These are phyloP conservation scores for Torulaspora quercuum DNA, from an alignment of 805 yeast genomes.

Conservation along the genomic window DNA sequence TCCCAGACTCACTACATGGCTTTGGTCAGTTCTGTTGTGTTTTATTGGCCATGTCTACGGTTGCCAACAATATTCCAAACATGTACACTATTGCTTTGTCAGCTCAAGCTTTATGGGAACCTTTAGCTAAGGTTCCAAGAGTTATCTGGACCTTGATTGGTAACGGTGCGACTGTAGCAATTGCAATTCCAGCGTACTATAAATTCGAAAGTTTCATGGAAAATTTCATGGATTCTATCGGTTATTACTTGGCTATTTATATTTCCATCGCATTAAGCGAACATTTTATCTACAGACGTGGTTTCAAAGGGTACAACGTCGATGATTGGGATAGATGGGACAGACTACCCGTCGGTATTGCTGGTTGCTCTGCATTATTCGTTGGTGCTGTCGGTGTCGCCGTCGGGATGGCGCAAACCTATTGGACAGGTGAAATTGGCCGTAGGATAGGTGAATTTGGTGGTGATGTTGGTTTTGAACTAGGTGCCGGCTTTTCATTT, in stretches of 20 bases:
- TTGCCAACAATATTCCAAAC: slow-evolving; percentile 89
- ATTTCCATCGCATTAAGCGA: slow-evolving; percentile 68
- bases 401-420: slow-evolving; percentile 80
- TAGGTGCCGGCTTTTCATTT: slow-evolving; percentile 65
- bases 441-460: slow-evolving; percentile 48
- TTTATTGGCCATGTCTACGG: slow-evolving; percentile 73
- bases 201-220: slow-evolving; percentile 68
- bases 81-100: slow-evolving; percentile 85
- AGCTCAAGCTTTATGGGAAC: slow-evolving; percentile 79
- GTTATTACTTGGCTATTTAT: slow-evolving; percentile 87
- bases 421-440: slow-evolving; percentile 74
- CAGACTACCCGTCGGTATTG: slow-evolving; percentile 67
- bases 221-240: slow-evolving; percentile 85
- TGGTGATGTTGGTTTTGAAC: slow-evolving; percentile 77
- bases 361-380: slow-evolving; percentile 75
- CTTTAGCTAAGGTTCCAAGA: slow-evolving; percentile 72
- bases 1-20: slow-evolving; percentile 75
- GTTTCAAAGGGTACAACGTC: slow-evolving; percentile 59
- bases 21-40: slow-evolving; percentile 91
- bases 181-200: slow-evolving; percentile 85
- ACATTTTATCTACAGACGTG: slow-evolving; percentile 74
- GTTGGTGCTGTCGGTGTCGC: slow-evolving; percentile 84
- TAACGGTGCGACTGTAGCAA: slow-evolving; percentile 72
- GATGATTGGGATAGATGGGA: slow-evolving; percentile 55
- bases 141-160: slow-evolving; percentile 75